phyloP scores from a whole-genome alignment of 192 early-diverging fungal genomes.

The Backusella mclennaniae region DNA sequence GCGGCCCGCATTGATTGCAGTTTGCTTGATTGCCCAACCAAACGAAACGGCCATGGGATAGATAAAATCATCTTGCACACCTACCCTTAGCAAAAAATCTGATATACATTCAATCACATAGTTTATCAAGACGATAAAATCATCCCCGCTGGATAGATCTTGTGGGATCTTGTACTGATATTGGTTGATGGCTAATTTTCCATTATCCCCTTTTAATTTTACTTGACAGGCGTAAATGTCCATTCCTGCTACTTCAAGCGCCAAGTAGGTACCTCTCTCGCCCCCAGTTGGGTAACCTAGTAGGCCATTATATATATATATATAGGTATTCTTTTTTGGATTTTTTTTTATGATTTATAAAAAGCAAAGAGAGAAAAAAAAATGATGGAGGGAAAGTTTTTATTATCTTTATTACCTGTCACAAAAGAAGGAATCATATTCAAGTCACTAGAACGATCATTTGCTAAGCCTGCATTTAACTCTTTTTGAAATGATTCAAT shows the following conservation, averaged over 20 bases:
- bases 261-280: conserved; percentile 84
- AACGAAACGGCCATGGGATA: conserved; percentile 80
- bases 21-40: conserved; percentile 86
- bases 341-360: too few relatives aligned
- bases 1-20: conserved; percentile 52
- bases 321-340: too few relatives aligned
- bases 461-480: conserved; percentile 21
- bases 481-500: conserved; percentile 25
- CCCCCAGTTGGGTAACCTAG: conserved; percentile 69
- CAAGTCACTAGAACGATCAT: conserved; percentile 36
- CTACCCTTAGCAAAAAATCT: conserved; percentile 46
- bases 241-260: conserved; percentile 90
- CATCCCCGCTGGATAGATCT: conserved; percentile 51
- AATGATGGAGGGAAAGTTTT: not conserved
- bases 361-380: too few relatives aligned
- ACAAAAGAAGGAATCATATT: conserved; percentile 91
- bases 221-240: conserved; percentile 88
- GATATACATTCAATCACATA: conserved; percentile 69
- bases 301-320: too few relatives aligned
- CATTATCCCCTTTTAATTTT: conserved; percentile 71
- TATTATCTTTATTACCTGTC: conserved; percentile 35
- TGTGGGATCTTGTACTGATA: conserved; percentile 73
- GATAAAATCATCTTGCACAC: conserved; percentile 32
- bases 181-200: conserved; percentile 68
- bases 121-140: conserved; percentile 60